Base-by-base conservation (phyloP, 208 protist species). In the Leptomonas pyrrhocoris region DNA sequence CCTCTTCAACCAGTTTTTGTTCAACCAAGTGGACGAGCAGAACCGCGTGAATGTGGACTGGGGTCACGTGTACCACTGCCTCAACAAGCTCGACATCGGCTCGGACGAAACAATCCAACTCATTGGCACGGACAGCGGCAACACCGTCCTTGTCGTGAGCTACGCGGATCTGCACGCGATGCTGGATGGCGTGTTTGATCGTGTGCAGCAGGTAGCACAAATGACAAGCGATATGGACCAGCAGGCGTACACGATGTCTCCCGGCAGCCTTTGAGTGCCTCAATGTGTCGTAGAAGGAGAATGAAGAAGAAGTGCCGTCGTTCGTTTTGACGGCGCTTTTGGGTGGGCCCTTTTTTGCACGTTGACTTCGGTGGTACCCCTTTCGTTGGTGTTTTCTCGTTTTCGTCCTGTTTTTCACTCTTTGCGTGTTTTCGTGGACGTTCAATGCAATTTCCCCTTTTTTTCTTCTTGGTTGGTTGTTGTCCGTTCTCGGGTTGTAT, bases 51-150 rank as follows among this genome's bases (percentile, higher is more conserved):
- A 94, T 49, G 51, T 98, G 8, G 96, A 98, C 72, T 96, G 97
- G 81, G 97, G 90, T 18, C 96, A 98, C 61, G 94, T 98, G 8
- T 96, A 98, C 54, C 92, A 99, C 55, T 96, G 88, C 25, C 81
- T 99, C 60, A 99, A 99, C 77, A 99, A 99, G 83, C 82, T 99
- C 31, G 98, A 99, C 77, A 89, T 88, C 49, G 97, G 97, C 46
- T 92, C 91, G 4, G 78, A 93, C 40, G 98, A 99, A 61, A 86
- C 91, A 25, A 90, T 99, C 3, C 83, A 98, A 60, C 84, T 99
- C 25, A 96, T 98, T 64, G 84, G 80, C 19, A 87, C 87, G 42
- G 96, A 98, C 74, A 94, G 90, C 65, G 79, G 87, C 68, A 84
- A 84, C 31, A 89, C 89, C 6, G 81, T 98, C 18, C 72, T 99